These are phyloP conservation scores for Solanum pennellii DNA, from an alignment of 257 asterid species.

Conservation along the genomic window DNA sequence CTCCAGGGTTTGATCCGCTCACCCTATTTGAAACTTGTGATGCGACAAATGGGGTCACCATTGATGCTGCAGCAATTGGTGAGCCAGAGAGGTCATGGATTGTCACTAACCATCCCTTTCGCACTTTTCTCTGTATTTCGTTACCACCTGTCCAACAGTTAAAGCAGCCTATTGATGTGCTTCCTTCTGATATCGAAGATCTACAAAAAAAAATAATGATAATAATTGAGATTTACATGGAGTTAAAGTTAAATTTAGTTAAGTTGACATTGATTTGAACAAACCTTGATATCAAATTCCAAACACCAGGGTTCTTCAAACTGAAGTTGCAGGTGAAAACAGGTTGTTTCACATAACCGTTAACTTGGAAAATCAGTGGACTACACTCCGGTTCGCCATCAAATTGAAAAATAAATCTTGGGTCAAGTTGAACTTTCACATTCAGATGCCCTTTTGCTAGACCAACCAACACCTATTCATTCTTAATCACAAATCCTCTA, in stretches of 20 bases:
- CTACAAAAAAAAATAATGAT: constrained; percentile 32
- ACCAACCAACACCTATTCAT: constrained; percentile 52
- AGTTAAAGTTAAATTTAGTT: neutral
- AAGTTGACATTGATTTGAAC: neutral
- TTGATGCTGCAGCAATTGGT: constrained; percentile 85
- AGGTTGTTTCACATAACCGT: constrained; percentile 79
- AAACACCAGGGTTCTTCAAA: constrained; percentile 47
- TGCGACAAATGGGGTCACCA: constrained; percentile 92
- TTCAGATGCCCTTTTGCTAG: constrained; percentile 37
- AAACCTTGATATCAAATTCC: constrained; percentile 70
- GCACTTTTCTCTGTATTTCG: constrained; percentile 28
- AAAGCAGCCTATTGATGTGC: constrained; percentile 54
- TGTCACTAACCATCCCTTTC: constrained; percentile 95
- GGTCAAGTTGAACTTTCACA: constrained; percentile 75
- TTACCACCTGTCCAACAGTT: constrained; percentile 9
- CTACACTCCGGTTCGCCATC: constrained; percentile 98
- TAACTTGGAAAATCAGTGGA: constrained; percentile 85
- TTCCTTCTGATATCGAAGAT: constrained; percentile 54
- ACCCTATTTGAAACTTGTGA: constrained; percentile 67
- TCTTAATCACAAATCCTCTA: constrained; percentile 35
- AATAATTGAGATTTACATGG: neutral
- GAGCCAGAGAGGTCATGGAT: constrained; percentile 92
- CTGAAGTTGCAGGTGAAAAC: constrained; percentile 85
- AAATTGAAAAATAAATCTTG: constrained; percentile 78
- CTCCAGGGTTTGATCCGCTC: constrained; percentile 80